phyloP scores from a whole-genome alignment of 2,329 filamentous ascomycete genomes.

The Penicillium expansum region DNA sequence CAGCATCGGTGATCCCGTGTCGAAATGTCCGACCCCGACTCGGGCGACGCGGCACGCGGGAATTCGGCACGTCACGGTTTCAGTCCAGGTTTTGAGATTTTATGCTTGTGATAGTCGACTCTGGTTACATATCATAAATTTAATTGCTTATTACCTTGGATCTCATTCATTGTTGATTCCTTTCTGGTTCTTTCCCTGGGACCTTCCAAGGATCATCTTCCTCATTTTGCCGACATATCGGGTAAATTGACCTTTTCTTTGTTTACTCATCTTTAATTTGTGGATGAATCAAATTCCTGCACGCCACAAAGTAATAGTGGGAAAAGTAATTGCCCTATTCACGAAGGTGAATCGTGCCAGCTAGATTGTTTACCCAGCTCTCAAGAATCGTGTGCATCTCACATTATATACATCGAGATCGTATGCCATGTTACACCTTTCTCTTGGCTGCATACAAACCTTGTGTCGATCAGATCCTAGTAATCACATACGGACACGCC shows the following conservation, averaged over 20 bases:
- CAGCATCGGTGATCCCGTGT: slow-evolving; percentile 11
- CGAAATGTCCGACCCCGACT: not conserved
- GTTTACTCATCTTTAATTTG: not conserved
- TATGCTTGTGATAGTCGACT: too few species aligned
- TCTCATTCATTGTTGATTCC: not conserved
- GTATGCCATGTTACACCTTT: not conserved
- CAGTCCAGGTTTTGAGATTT: not conserved
- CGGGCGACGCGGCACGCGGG: slow-evolving; percentile 13
- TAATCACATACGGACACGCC: not conserved
- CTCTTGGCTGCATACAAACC: slow-evolving; percentile 21
- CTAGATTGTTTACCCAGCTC: not conserved
- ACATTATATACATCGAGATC: too few species aligned
- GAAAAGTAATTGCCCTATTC: not conserved
- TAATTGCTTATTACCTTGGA: not conserved
- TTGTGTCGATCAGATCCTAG: slow-evolving; percentile 15
- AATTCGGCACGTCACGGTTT: slow-evolving; percentile 12
- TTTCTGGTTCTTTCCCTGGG: not conserved
- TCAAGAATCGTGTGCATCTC: too few species aligned
- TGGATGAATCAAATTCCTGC: not conserved
- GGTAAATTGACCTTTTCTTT: slow-evolving; percentile 2
- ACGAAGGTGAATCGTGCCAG: not conserved
- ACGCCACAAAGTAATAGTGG: not conserved
- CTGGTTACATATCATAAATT: not conserved
- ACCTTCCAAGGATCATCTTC: too few species aligned
- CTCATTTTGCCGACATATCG: not conserved